Evolutionary conservation across 2,329 filamentous ascomycete genomes (phyloP), one percentile per base, ranked within the genome.

Genomic region (Colletotrichum orchidophilum): DNA sequence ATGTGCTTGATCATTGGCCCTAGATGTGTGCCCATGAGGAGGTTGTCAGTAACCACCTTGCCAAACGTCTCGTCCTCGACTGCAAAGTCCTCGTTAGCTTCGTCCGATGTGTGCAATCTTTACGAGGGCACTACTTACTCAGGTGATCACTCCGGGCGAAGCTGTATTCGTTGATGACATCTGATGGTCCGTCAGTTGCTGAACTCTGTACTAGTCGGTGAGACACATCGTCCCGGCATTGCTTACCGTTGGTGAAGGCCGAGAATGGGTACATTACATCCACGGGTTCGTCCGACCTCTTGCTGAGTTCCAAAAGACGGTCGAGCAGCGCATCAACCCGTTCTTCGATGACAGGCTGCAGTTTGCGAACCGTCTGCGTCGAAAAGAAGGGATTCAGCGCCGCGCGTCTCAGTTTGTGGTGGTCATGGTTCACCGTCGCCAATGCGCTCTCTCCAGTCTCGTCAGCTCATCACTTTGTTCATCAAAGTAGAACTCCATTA

Each of bases 81-180:
- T 79, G 49, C n/a, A 29, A 52, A 2, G 11, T 21, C 9, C 7
- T 52, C 11, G 26, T 63, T n/a, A 63, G 42, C 46, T 33, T 12
- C 18, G 8, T 8, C 26, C 8, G 15, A 15, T 13, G 7, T 13
- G 12, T 33, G 63, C 74, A 62, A 73, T 26, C 31, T 71, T 26
- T 12, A 2, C n/a, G 57, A 7, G 12, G 26, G 5, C 3, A 26
- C 39, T 46, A 72, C 72, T 15, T 75, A 78, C 77, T 74, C 13
- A 81, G 71, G 39, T 80, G 79, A 27, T 80, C 78, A 64, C 76
- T 79, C 62, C 78, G 75, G 66, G 80, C 78, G 76, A 83, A 82
- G 26, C 80, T 78, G 70, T 82, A 83, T 74, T 83, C 81, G 66
- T 82, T 82, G 53, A 83, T 82, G 39, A 82, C 78, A 64, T 83